These are phyloP conservation scores for Panaeolus papilionaceus DNA, from an alignment of 768 basidiomycete genomes.

Conservation along the genomic window DNA sequence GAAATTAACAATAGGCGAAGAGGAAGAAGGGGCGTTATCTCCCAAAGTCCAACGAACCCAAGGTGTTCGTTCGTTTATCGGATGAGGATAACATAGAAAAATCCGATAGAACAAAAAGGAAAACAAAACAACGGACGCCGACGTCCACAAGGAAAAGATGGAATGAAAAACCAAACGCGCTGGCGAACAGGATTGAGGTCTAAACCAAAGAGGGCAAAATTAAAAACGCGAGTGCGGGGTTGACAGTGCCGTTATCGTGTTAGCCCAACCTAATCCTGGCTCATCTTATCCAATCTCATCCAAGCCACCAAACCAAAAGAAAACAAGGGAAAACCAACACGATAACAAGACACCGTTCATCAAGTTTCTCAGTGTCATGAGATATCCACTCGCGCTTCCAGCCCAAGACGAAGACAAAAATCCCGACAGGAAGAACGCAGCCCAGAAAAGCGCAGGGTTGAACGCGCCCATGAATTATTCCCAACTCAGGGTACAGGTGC, in stretches of 20 bases:
- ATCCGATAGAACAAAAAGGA: conserved; percentile 6
- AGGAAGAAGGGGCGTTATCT: background rate
- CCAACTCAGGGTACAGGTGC: background rate
- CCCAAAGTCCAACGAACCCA: background rate
- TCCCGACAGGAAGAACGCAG: background rate
- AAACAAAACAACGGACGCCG: background rate
- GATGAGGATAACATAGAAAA: background rate
- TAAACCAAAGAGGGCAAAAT: conserved; percentile 11
- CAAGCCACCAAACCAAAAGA: conserved; percentile 4
- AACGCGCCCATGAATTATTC: background rate
- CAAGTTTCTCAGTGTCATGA: background rate
- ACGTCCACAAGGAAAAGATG: background rate
- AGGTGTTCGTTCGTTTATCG: background rate
- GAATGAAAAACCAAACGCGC: background rate
- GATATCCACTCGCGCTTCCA: background rate
- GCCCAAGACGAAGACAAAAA: conserved; percentile 6
- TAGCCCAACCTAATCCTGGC: conserved; percentile 6
- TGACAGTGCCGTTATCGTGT: conserved; percentile 12
- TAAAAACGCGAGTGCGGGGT: conserved; percentile 15
- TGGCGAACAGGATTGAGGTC: background rate
- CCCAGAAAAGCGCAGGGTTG: background rate
- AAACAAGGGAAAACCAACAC: background rate
- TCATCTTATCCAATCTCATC: conserved; percentile 8
- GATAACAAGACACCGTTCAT: background rate
- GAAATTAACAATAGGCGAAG: conserved; percentile 11